Percentiles rank a stretch among this genome's conserved stretches.
These are phyloP conservation scores for Drechslerella dactyloides DNA, from an alignment of 2,329 filamentous ascomycete genomes.

Conservation along the genomic window DNA sequence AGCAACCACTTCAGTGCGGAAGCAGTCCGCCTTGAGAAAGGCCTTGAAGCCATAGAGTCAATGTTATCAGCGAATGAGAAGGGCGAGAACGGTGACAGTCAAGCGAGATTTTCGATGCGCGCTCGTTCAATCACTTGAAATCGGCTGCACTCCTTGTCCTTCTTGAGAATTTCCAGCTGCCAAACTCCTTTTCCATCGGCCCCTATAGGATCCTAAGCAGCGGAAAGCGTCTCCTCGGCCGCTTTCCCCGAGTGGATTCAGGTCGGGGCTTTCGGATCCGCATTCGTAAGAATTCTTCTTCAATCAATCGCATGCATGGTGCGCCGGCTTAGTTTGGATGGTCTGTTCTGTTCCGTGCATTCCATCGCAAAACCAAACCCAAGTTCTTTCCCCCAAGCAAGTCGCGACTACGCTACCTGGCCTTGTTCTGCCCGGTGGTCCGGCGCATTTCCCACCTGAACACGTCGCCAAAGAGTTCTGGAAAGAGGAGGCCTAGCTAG, in stretches of 20 bases:
- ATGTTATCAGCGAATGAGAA: neutral
- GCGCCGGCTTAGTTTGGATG: neutral
- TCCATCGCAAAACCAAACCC: neutral
- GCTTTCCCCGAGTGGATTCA: neutral
- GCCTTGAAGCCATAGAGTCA: neutral
- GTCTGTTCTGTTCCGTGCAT: neutral
- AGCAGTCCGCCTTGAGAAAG: neutral
- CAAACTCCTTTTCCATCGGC: conserved; percentile 3
- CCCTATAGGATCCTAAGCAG: neutral
- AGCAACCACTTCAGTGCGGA: neutral
- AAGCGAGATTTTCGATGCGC: neutral
- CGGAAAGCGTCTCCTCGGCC: neutral
- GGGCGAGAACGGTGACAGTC: neutral
- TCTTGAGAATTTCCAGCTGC: neutral
- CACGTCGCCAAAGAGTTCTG: conserved; percentile 6
- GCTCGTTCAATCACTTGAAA: neutral
- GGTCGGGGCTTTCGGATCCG: neutral
- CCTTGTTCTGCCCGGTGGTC: neutral
- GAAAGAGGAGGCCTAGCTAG: neutral
- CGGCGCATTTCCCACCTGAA: neutral
- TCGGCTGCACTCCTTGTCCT: neutral
- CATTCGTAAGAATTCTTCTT: neutral
- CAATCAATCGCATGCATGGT: neutral
- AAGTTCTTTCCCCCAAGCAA: neutral
- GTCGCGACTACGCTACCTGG: conserved; percentile 3